Evolutionary conservation across 495 filamentous ascomycete species (phyloP).

Genomic region (Cetradonia linearis): DNA sequence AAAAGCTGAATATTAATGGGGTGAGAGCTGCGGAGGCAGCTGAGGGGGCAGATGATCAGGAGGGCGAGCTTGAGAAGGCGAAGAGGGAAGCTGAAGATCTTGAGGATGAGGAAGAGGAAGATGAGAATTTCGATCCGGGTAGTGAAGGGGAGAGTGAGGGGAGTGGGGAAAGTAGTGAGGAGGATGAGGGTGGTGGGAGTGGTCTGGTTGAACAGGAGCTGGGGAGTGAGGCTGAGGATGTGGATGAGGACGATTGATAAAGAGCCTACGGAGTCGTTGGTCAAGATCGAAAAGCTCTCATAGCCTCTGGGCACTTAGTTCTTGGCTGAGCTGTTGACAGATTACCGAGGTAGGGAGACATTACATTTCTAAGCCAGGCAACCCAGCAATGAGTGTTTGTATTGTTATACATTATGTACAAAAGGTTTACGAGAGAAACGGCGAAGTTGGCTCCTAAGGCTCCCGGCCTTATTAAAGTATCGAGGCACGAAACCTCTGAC

Average conservation of each 20-base stretch:
- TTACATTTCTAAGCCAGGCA: too few species aligned
- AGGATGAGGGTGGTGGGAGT: slow-evolving; percentile 25
- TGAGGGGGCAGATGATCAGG: slow-evolving; percentile 24
- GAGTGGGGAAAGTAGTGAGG: slow-evolving; percentile 27
- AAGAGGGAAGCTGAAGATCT: slow-evolving; percentile 46
- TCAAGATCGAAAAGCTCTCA: not conserved
- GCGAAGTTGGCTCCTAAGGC: too few species aligned
- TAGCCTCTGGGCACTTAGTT: too few species aligned
- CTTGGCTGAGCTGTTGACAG: too few species aligned
- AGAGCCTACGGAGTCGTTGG: not conserved
- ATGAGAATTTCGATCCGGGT: slow-evolving; percentile 28
- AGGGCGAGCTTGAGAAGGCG: slow-evolving; percentile 55
- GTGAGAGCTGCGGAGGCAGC: slow-evolving; percentile 36
- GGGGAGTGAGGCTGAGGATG: slow-evolving; percentile 31
- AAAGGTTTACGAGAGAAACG: too few species aligned
- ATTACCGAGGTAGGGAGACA: too few species aligned
- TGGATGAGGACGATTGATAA: slow-evolving; percentile 7
- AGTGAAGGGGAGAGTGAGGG: slow-evolving; percentile 26
- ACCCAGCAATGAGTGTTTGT: too few species aligned
- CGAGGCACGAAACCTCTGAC: too few species aligned
- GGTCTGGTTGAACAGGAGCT: slow-evolving; percentile 24
- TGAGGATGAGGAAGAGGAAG: slow-evolving; percentile 26
- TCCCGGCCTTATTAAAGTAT: too few species aligned
- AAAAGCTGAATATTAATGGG: slow-evolving; percentile 61
- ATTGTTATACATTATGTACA: too few species aligned